Base-by-base conservation (phyloP, 1,284 basidiomycete genomes). In the Boletellus dicymbophilus region DNA sequence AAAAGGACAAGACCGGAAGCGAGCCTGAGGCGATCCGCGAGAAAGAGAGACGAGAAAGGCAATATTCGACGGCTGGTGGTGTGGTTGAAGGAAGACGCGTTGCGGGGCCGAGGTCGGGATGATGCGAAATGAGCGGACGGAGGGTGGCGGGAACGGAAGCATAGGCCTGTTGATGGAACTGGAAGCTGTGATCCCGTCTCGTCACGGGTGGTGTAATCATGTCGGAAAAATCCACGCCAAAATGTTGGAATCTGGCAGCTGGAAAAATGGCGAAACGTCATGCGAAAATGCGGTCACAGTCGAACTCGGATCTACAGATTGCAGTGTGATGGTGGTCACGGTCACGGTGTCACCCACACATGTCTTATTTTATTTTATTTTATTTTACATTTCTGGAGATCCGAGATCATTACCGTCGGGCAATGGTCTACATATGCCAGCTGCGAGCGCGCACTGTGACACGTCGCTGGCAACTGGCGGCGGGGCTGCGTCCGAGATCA, bases 221-320 rank as follows among this genome's bases (percentile, higher is more conserved):
- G n/a, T n/a, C n/a, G n/a, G n/a, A n/a, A n/a, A n/a, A n/a, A n/a
- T n/a, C n/a, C n/a, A n/a, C n/a, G n/a, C n/a, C n/a, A n/a, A n/a
- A n/a, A n/a, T n/a, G n/a, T n/a, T n/a, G n/a, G n/a, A n/a, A n/a
- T n/a, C n/a, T n/a, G n/a, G n/a, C n/a, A n/a, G n/a, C n/a, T n/a
- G n/a, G n/a, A n/a, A n/a, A n/a, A n/a, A n/a, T n/a, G n/a, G n/a
- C 20, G 45, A 57, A 56, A 67, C 53, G 63, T 63, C n/a, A n/a
- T n/a, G n/a, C n/a, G n/a, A n/a, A n/a, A n/a, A n/a, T n/a, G n/a
- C n/a, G n/a, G n/a, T n/a, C n/a, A n/a, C n/a, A n/a, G n/a, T n/a
- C n/a, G n/a, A n/a, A n/a, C n/a, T 55, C 54, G 57, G 63, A 69
- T 65, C 63, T 65, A 58, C 66, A 67, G 64, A 68, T 65, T 44